Evolutionary conservation across 208 protist species (phyloP), one percentile per base, ranked within the genome.

Genomic region (Trypanosoma congolense): DNA sequence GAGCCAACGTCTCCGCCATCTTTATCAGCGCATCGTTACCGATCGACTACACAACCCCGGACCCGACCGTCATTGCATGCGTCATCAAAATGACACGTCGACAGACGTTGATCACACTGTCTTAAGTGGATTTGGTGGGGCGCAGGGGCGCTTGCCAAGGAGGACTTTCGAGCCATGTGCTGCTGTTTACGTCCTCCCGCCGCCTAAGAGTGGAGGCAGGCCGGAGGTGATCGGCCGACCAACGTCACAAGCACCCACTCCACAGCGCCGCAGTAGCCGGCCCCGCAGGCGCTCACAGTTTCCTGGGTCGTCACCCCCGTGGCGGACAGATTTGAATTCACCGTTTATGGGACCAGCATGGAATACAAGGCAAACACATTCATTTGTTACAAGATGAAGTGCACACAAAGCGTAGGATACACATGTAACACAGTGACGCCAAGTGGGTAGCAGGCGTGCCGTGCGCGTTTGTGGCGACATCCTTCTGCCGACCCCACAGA

Each of bases 241-340:
- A 16, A 33, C 19, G 22, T 51, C 44, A 25, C 49, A 52, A 19
- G 48, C 46, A 10, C 58, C 48, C 50, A 64, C 42, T 21, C 26
- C 31, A 18, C 21, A 19, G 51, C 35, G 51, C 9, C 2, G 56
- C 45, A 22, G 16, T 10, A 53, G 24, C 29, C 31, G 45, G 19
- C 5, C 31, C 3, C 45, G 22, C 10, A 60, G 54, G 24, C 18
- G 36, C 4, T 48, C 67, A 30, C 54, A 60, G 29, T 56, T 33
- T 10, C 69, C 60, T 36, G 57, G 62, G 16, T 67, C 75, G 2
- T 82, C 79, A 9, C 80, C 80, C 2, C 80, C 80, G 25, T 87
- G 82, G 79, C 56, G 82, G 19, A 90, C 82, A n/a, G 82, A 90
- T 26, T 52, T 69, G 3, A 90, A 90, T 45, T 68, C 70, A 14